phyloP scores from a whole-genome alignment of 768 basidiomycete species.

The Phylloporus arenicola region DNA sequence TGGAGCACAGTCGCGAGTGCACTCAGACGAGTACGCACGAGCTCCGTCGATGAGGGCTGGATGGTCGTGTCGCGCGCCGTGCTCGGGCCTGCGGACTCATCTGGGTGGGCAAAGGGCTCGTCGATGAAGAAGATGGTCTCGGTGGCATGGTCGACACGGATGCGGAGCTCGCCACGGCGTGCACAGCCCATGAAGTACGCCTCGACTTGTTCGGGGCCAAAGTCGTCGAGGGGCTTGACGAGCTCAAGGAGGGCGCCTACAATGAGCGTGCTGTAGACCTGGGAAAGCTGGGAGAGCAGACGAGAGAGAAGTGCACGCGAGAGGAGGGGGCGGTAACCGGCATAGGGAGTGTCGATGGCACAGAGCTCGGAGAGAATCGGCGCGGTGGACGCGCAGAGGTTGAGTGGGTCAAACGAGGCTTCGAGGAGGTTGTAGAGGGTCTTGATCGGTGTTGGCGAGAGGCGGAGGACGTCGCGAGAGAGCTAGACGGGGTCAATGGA shows the following conservation, averaged over 20 bases:
- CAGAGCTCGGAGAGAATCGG: constrained; percentile 67
- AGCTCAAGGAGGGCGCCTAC: constrained; percentile 73
- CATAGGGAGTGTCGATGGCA: constrained; percentile 44
- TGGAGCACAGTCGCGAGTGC: constrained; percentile 70
- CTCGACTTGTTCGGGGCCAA: constrained; percentile 71
- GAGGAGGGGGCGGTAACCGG: constrained; percentile 83
- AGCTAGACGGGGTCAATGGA: constrained; percentile 43
- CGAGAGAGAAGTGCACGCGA: constrained; percentile 89
- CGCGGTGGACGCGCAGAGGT: constrained; percentile 70
- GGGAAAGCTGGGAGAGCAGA: constrained; percentile 83
- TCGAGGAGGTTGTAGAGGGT: constrained; percentile 84
- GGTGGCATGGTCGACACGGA: constrained; percentile 83
- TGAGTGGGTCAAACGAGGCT: constrained; percentile 88
- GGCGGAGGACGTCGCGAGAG: constrained; percentile 75
- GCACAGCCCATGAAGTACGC: constrained; percentile 93
- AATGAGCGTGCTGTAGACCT: constrained; percentile 86
- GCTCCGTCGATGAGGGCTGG: constrained; percentile 66
- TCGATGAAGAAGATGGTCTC: constrained; percentile 84
- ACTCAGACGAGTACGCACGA: constrained; percentile 74
- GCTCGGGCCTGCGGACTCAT: constrained; percentile 28
- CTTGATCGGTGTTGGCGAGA: constrained; percentile 69
- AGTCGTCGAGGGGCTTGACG: constrained; percentile 63
- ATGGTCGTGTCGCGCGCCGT: constrained; percentile 41
- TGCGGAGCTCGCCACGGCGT: constrained; percentile 76
- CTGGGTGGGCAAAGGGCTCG: constrained; percentile 53